Conservation (phyloP, 352 stramenopile genomes). For the Globisporangium heterothallicum region DNA sequence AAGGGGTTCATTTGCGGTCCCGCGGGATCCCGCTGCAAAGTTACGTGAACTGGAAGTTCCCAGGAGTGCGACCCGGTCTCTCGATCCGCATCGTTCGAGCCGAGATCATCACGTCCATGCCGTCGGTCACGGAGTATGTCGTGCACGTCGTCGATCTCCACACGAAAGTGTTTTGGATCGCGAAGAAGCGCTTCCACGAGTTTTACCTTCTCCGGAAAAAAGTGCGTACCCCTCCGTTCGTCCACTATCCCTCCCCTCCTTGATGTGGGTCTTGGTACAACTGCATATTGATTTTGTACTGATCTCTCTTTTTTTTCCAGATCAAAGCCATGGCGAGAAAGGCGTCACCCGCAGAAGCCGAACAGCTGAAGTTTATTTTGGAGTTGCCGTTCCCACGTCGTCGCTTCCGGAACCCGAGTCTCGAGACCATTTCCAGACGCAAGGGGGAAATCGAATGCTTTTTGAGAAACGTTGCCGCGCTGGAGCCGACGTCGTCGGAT, state of each 20-base stretch:
- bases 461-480: constrained; percentile 56
- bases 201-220: constrained; percentile 67
- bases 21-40: constrained; percentile 41
- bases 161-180: constrained; percentile 81
- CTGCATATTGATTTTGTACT: not conserved
- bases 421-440: constrained; percentile 37
- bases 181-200: constrained; percentile 76
- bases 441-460: constrained; percentile 70
- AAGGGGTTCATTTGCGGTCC: constrained; percentile 24
- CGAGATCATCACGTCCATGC: constrained; percentile 49
- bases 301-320: constrained; percentile 12
- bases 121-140: constrained; percentile 64
- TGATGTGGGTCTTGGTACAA: too few species aligned
- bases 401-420: constrained; percentile 41
- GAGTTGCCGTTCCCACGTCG: constrained; percentile 68
- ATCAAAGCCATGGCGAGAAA: constrained; percentile 39
- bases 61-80: constrained; percentile 56
- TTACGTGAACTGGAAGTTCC: constrained; percentile 41
- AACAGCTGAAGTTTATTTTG: constrained; percentile 67
- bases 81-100: constrained; percentile 66
- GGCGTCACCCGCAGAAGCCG: constrained; percentile 31
- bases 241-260: too few species aligned
- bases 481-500: constrained; percentile 46
- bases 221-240: constrained; percentile 14
- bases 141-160: constrained; percentile 72